Base-by-base conservation (phyloP, 148 eudicot species). In the Camellia lanceoleosa region DNA sequence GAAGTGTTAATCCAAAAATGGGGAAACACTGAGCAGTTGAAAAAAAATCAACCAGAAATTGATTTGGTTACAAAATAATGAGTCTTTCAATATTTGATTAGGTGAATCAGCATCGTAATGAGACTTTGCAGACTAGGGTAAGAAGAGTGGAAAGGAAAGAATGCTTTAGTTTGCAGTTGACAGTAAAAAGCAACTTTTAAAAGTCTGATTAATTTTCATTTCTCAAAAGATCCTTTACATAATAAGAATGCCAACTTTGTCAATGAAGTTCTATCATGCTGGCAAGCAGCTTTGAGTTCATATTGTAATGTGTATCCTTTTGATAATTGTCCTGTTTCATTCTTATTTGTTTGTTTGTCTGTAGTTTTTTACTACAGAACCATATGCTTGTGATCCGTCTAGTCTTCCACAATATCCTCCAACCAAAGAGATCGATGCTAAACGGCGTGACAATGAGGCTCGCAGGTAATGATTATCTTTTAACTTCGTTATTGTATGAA, bases 341-440 rank as follows among this genome's bases (percentile, higher is more conserved):
- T 75, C 65, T 54, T 77, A 13, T 76, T n/a, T 54, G 13, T 41
- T 66, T 12, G 51, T 54, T 84, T 49, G 49, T 54, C 16, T 88
- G 82, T 86, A 94, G 98, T 94, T 94, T 81, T 94, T 94, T 78
- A 88, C 66, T 61, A 92, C 93, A 42, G 92, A 92, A 82, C 98
- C 98, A 55, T 87, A 74, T 90, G 95, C 97, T 68, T 94, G 98
- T 84, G 91, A 91, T 86, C 98, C 98, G 83, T 91, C 98, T 43
- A 91, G 88, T 72, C 95, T 94, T 69, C 98, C 98, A 12, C 88
- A 89, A 72, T 94, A 94, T 81, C 98, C 98, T 71, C 98, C 98
- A 71, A 91, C 85, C 84, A 94, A 94, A 79, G 98, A 94, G 89
- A 94, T 94, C 82, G 98, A 94, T 87, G 98, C 97, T 59, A 94